Conservation (phyloP, 2,329 filamentous ascomycete genomes). For the Venturia oleaginea region DNA sequence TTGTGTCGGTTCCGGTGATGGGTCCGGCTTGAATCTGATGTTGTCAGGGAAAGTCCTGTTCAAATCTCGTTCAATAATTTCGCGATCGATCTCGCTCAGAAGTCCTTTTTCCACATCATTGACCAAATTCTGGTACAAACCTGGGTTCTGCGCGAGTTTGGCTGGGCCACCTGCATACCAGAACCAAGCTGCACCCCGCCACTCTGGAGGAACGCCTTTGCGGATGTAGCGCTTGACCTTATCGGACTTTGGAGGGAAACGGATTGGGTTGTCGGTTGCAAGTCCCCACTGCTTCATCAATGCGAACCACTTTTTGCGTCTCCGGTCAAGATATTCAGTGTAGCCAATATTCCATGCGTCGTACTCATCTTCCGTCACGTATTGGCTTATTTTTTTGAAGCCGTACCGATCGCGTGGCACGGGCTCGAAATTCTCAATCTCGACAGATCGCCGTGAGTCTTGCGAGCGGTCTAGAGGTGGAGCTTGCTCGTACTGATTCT, state of each 20-base stretch:
- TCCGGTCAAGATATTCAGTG: slow-evolving; percentile 61
- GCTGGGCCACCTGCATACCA: slow-evolving; percentile 86
- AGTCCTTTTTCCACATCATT: slow-evolving; percentile 53
- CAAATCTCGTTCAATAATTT: slow-evolving; percentile 88
- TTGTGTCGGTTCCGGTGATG: slow-evolving; percentile 15
- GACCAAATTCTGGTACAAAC: slow-evolving; percentile 56
- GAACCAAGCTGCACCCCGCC: slow-evolving; percentile 94
- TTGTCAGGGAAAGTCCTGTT: slow-evolving; percentile 95
- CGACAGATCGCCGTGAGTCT: neutral
- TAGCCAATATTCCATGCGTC: slow-evolving; percentile 74
- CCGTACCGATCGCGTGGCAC: slow-evolving; percentile 70
- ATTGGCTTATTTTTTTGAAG: slow-evolving; percentile 79
- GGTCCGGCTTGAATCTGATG: slow-evolving; percentile 69
- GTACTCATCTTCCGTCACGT: slow-evolving; percentile 68
- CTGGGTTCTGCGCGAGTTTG: slow-evolving; percentile 64
- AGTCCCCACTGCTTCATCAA: slow-evolving; percentile 70
- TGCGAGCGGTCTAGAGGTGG: neutral
- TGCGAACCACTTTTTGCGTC: slow-evolving; percentile 72
- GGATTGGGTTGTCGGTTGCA: slow-evolving; percentile 59
- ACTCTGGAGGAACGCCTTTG: slow-evolving; percentile 89
- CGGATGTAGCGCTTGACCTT: slow-evolving; percentile 86
- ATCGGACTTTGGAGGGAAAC: slow-evolving; percentile 69
- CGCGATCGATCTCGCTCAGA: slow-evolving; percentile 64
- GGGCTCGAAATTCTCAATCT: slow-evolving; percentile 15
- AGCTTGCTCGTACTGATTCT: neutral